Evolutionary conservation across 1,139 yeast species (phyloP).

Genomic region (Suhomyces terraborum): DNA sequence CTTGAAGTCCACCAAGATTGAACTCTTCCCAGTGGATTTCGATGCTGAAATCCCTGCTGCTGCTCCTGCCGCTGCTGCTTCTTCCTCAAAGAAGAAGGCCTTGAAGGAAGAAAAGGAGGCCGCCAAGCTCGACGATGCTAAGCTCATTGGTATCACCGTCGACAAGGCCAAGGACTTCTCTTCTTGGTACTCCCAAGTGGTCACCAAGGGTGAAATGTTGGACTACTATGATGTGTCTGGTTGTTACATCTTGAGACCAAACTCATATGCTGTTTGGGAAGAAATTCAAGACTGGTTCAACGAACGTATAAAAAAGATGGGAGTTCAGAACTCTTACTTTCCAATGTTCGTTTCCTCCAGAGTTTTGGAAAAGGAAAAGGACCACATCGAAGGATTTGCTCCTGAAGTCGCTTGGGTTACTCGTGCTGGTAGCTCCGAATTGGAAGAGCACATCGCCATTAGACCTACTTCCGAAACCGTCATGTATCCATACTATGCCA

Average conservation of each 20-base stretch:
- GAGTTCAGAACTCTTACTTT: slow-evolving; percentile 94
- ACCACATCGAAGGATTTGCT: slow-evolving; percentile 98
- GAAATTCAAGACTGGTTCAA: slow-evolving; percentile 87
- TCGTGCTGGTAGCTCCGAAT: slow-evolving; percentile 87
- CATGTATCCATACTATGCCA: slow-evolving; percentile 99
- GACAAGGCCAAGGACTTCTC: slow-evolving; percentile 92
- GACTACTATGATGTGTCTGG: slow-evolving; percentile 99
- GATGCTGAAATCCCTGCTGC: slow-evolving; percentile 41
- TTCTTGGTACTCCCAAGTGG: slow-evolving; percentile 95
- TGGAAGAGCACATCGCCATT: slow-evolving; percentile 97
- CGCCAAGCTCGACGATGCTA: slow-evolving; percentile 80
- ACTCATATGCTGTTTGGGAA: slow-evolving; percentile 95
- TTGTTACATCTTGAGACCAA: slow-evolving; percentile 96
- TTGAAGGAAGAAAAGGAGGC: slow-evolving; percentile 39
- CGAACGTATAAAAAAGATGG: slow-evolving; percentile 74
- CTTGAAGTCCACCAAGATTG: slow-evolving; percentile 60
- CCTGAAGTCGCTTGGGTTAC: slow-evolving; percentile 99
- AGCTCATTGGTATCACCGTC: slow-evolving; percentile 92
- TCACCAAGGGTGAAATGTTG: slow-evolving; percentile 95
- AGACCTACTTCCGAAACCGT: slow-evolving; percentile 99
- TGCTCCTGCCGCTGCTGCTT: slow-evolving; percentile 25
- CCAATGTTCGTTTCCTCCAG: slow-evolving; percentile 96
- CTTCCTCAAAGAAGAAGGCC: slow-evolving; percentile 23
- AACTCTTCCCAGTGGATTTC: slow-evolving; percentile 60
- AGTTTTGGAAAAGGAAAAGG: slow-evolving; percentile 96